Evolutionary conservation across 352 stramenopile genomes (phyloP).

Genomic region (Phytopythium montanum): DNA sequence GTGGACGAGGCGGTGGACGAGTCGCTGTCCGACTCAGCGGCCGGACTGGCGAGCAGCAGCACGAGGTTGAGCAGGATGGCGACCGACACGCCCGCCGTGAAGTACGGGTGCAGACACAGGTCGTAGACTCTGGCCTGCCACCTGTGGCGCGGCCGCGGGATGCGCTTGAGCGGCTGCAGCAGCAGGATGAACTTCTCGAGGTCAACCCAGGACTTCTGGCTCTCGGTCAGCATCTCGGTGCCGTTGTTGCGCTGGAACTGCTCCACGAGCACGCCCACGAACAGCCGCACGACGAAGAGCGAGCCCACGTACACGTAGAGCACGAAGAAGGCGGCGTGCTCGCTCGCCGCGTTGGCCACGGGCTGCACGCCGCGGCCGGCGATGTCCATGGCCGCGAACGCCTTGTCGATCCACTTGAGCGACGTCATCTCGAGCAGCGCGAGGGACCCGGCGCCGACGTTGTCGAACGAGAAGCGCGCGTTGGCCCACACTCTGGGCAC

Average conservation of each 20-base stretch:
- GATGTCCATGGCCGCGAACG: slow-evolving; percentile 76
- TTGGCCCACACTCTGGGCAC: slow-evolving; percentile 63
- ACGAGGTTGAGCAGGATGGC: slow-evolving; percentile 72
- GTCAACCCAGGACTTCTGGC: slow-evolving; percentile 77
- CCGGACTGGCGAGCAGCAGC: slow-evolving; percentile 58
- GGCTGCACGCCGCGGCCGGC: slow-evolving; percentile 41
- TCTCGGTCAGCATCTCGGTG: slow-evolving; percentile 76
- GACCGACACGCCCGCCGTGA: slow-evolving; percentile 40
- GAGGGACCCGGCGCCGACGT: slow-evolving; percentile 61
- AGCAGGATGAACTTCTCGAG: slow-evolving; percentile 77
- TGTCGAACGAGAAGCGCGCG: slow-evolving; percentile 75
- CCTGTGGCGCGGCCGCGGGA: slow-evolving; percentile 32
- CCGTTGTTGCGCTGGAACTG: slow-evolving; percentile 84
- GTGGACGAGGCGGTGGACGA: slow-evolving; percentile 31
- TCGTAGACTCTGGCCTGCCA: slow-evolving; percentile 47
- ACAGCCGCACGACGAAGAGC: slow-evolving; percentile 76
- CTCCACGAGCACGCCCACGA: slow-evolving; percentile 77
- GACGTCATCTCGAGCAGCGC: slow-evolving; percentile 78
- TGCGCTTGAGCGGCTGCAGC: slow-evolving; percentile 52
- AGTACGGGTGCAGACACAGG: slow-evolving; percentile 57
- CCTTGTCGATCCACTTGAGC: slow-evolving; percentile 78
- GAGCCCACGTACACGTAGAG: slow-evolving; percentile 73
- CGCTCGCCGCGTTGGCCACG: slow-evolving; percentile 34
- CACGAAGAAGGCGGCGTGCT: slow-evolving; percentile 65
- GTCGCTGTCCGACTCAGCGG: slow-evolving; percentile 10